phyloP scores from a whole-genome alignment of 1,284 basidiomycete species.

The Malassezia slooffiae region DNA sequence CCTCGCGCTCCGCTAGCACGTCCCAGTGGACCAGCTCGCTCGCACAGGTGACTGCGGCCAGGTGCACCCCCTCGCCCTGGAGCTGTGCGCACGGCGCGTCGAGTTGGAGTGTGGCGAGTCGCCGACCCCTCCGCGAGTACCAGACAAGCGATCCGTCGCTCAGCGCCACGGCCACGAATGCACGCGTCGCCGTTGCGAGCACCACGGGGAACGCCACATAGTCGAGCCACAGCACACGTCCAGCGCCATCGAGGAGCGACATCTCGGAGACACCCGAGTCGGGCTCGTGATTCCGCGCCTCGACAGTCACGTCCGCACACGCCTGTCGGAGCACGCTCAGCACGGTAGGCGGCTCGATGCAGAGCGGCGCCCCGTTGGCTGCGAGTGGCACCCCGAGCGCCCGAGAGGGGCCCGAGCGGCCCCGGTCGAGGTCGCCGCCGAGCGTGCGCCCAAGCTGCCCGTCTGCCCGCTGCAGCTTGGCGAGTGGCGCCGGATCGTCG shows the following conservation, averaged over 20 bases:
- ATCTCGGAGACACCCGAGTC: constrained; percentile 57
- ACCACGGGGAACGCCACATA: constrained; percentile 65
- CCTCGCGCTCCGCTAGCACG: constrained; percentile 18
- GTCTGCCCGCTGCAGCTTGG: constrained; percentile 21
- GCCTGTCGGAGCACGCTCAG: constrained; percentile 46
- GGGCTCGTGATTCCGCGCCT: constrained; percentile 63
- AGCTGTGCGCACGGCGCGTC: constrained; percentile 25
- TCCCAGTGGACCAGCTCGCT: constrained; percentile 38
- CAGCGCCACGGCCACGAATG: constrained; percentile 57
- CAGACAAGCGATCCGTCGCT: constrained; percentile 28
- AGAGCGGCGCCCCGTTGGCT: constrained; percentile 14
- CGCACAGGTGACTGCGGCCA: constrained; percentile 28
- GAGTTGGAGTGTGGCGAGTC: constrained; percentile 22
- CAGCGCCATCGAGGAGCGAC: constrained; percentile 49
- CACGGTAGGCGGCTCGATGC: constrained; percentile 18
- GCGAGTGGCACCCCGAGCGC: constrained; percentile 49
- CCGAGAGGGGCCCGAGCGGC: constrained; percentile 50
- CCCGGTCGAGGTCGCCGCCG: constrained; percentile 59
- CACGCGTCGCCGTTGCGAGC: constrained; percentile 56
- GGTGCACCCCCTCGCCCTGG: constrained; percentile 20
- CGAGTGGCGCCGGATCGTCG: constrained; percentile 22
- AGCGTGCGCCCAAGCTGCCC: constrained; percentile 55
- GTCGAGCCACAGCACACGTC: constrained; percentile 59
- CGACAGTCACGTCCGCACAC: constrained; percentile 55
- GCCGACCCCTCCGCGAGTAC: constrained; percentile 32